Evolutionary conservation across 495 filamentous ascomycete species (phyloP).

Genomic region (Trypethelium eluteriae): DNA sequence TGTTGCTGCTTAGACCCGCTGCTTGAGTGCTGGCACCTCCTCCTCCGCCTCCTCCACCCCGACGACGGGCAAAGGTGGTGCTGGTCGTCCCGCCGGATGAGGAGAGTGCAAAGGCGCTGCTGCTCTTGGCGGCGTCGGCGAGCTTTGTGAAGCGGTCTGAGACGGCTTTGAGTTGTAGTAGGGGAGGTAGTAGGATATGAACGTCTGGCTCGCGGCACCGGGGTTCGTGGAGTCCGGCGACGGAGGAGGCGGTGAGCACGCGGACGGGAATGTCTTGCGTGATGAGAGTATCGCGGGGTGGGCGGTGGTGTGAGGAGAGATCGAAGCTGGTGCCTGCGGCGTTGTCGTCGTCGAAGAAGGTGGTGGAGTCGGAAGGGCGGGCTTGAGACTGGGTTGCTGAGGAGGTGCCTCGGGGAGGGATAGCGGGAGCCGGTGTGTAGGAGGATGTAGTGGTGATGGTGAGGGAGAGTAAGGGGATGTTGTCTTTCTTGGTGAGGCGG

Average conservation of each 20-base stretch:
- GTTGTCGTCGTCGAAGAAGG: no score
- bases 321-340: slow-evolving; percentile 23
- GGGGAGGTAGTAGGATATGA: slow-evolving; percentile 77
- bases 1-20: no score
- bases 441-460: slow-evolving; percentile 64
- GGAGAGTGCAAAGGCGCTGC: neutral
- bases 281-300: slow-evolving; percentile 64
- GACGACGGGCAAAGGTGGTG: slow-evolving; percentile 17
- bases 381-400: neutral
- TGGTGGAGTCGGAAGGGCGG: no score
- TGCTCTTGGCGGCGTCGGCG: slow-evolving; percentile 37
- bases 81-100: neutral
- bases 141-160: slow-evolving; percentile 90
- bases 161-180: slow-evolving; percentile 79
- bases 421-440: slow-evolving; percentile 27
- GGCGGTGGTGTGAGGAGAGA: slow-evolving; percentile 47
- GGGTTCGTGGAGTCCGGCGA: slow-evolving; percentile 84
- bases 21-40: no score
- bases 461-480: slow-evolving; percentile 71
- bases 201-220: slow-evolving; percentile 86
- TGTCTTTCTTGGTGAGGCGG: slow-evolving; percentile 86
- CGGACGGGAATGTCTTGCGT: slow-evolving; percentile 96
- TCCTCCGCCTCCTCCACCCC: slow-evolving; percentile 19
- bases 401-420: neutral
- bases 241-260: slow-evolving; percentile 68